Conservation (phyloP, 1,139 yeast species). For the Yarrowia galli region DNA sequence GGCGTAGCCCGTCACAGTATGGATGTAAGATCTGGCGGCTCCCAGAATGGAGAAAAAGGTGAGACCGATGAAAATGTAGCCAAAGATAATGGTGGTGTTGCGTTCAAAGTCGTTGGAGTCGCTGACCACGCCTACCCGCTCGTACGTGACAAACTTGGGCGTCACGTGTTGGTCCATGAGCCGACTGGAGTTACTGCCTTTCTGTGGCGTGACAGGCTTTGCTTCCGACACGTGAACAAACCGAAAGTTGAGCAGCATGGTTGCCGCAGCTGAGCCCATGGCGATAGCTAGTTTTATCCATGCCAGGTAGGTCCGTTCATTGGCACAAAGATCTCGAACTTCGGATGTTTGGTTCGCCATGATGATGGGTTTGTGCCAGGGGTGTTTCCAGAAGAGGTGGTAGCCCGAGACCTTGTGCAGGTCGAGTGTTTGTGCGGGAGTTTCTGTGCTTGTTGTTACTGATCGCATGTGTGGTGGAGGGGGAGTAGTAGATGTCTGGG, state of each 20-base stretch:
- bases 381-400: slow-evolving; percentile 20
- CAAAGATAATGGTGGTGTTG: slow-evolving; percentile 21
- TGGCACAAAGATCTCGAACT: slow-evolving; percentile 37
- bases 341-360: slow-evolving; percentile 36
- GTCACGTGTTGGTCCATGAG: slow-evolving; percentile 19
- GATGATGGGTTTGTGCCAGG: slow-evolving; percentile 34
- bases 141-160: slow-evolving; percentile 10
- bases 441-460: slow-evolving; percentile 15
- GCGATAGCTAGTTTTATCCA: slow-evolving; percentile 35
- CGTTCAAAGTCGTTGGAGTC: slow-evolving; percentile 22
- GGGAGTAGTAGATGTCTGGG: no score
- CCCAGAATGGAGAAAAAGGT: slow-evolving; percentile 18
- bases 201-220: background rate
- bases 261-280: slow-evolving; percentile 22
- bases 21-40: slow-evolving; percentile 16
- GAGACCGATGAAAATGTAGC: slow-evolving; percentile 26
- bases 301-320: slow-evolving; percentile 35
- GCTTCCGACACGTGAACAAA: slow-evolving; percentile 13
- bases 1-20: slow-evolving; percentile 27
- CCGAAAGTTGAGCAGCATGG: slow-evolving; percentile 36
- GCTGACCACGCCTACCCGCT: slow-evolving; percentile 1
- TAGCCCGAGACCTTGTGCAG: slow-evolving; percentile 1
- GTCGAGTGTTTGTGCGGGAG: slow-evolving; percentile 17
- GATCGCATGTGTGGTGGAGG: slow-evolving; percentile 7
- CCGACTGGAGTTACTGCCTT: background rate